Evolutionary conservation across 2,329 filamentous ascomycete genomes (phyloP).

Genomic region (Neopestalotiopsis sp.): DNA sequence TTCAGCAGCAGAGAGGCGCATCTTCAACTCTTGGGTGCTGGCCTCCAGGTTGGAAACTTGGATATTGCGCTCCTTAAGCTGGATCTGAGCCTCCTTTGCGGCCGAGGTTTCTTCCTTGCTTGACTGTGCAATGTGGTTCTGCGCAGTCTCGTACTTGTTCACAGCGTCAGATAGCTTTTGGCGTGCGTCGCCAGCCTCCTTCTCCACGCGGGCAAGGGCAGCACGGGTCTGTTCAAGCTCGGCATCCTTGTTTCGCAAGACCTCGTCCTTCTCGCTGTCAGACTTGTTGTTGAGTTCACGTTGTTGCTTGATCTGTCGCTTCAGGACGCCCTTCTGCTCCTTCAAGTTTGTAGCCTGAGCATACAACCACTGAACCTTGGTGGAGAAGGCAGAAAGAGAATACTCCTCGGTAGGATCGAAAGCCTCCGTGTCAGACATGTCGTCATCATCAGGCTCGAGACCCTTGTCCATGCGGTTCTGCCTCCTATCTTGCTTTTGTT

Average conservation of each 20-base stretch:
- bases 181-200: conserved; percentile 44
- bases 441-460: conserved; percentile 62
- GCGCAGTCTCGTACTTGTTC: conserved; percentile 50
- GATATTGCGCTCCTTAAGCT: conserved; percentile 48
- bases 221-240: conserved; percentile 54
- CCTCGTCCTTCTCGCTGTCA: conserved; percentile 71
- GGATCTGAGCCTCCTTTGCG: conserved; percentile 41
- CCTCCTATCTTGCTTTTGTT: conserved; percentile 58
- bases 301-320: conserved; percentile 94
- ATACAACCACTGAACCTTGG: conserved; percentile 80
- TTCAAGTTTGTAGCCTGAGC: conserved; percentile 76
- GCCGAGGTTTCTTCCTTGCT: conserved; percentile 39
- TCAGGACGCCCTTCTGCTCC: conserved; percentile 87
- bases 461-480: conserved; percentile 61
- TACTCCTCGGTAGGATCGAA: conserved; percentile 65
- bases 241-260: conserved; percentile 62
- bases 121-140: conserved; percentile 37
- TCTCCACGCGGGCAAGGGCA: conserved; percentile 35
- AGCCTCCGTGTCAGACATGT: conserved; percentile 66
- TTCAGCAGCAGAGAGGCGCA: conserved; percentile 42
- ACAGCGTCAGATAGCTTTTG: conserved; percentile 54
- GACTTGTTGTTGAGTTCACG: conserved; percentile 90
- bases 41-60: conserved; percentile 50
- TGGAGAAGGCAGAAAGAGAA: conserved; percentile 76
- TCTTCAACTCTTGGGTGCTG: conserved; percentile 43